phyloP scores from a whole-genome alignment of 2,329 filamentous ascomycete species.

The Fusarium duplospermum region DNA sequence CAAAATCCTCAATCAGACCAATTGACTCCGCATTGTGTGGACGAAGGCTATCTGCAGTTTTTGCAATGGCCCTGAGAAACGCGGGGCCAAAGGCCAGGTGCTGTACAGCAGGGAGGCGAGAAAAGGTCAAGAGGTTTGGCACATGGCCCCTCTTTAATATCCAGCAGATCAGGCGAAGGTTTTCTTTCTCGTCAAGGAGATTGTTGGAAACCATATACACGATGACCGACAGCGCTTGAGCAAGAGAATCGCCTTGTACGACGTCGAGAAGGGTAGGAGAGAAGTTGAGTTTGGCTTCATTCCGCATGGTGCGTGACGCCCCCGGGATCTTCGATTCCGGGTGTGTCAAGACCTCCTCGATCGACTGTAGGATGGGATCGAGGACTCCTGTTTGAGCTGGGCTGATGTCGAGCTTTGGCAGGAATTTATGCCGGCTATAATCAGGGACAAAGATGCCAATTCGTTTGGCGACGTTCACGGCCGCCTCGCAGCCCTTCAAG shows the following conservation, averaged over 20 bases:
- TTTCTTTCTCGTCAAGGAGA: not conserved
- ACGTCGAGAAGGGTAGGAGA: not conserved
- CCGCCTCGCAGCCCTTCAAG: not conserved
- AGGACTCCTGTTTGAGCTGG: not conserved
- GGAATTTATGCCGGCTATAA: not conserved
- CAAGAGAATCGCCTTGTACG: not conserved
- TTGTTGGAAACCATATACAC: not conserved
- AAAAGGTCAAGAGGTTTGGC: not conserved
- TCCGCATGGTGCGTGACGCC: not conserved
- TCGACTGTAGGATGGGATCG: not conserved
- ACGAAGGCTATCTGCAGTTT: not conserved
- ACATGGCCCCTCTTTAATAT: not conserved
- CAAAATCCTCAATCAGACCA: not conserved
- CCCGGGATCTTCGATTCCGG: not conserved
- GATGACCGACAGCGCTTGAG: not conserved
- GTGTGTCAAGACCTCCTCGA: not conserved
- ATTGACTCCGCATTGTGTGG: not conserved
- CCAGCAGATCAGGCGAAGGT: not conserved
- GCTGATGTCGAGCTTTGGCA: not conserved
- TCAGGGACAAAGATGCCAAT: not conserved
- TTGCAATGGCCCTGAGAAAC: not conserved
- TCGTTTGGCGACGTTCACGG: not conserved
- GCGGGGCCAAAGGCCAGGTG: not conserved
- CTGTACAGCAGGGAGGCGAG: not conserved
- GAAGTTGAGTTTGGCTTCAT: not conserved